phyloP scores from a whole-genome alignment of 1,284 basidiomycete genomes.

The Cutaneotrichosporon arboriforme region DNA sequence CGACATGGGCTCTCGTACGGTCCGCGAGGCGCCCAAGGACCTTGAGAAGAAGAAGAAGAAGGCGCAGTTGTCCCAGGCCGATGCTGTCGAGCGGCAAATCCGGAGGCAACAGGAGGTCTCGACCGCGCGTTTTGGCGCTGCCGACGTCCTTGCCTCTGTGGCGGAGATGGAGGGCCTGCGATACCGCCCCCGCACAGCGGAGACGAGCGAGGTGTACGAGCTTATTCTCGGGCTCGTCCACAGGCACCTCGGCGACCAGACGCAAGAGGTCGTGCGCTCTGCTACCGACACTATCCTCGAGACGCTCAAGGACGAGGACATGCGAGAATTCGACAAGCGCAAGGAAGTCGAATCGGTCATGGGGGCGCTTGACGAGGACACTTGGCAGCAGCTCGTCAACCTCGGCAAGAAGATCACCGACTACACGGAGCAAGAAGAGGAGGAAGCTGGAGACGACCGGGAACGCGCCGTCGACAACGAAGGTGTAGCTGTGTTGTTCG shows the following conservation, averaged over 20 bases:
- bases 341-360: conserved; percentile 83
- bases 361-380: conserved; percentile 64
- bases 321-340: conserved; percentile 98
- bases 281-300: conserved; percentile 90
- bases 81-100: conserved; percentile 48
- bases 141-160: conserved; percentile 87
- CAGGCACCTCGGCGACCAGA: conserved; percentile 81
- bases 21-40: conserved; percentile 78
- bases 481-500: conserved; percentile 92
- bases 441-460: conserved; percentile 65
- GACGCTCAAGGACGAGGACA: conserved; percentile 77
- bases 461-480: conserved; percentile 55
- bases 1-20: conserved; percentile 90
- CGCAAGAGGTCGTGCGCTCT: conserved; percentile 89
- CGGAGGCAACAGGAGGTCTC: conserved; percentile 40
- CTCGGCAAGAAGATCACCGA: conserved; percentile 96
- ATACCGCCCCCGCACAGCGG: conserved; percentile 86
- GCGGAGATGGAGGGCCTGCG: conserved; percentile 86
- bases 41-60: conserved; percentile 94
- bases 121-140: conserved; percentile 49
- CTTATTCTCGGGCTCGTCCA: conserved; percentile 82
- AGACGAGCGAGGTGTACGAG: conserved; percentile 92
- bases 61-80: conserved; percentile 54
- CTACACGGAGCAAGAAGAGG: conserved; percentile 81
- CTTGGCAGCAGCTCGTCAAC: conserved; percentile 78